A percentile compares a stretch with the other conserved stretches of the same genome.
Evolutionary conservation across 371 early-diverging fungal genomes (phyloP).

Genomic region (Blakeslea trispora): DNA sequence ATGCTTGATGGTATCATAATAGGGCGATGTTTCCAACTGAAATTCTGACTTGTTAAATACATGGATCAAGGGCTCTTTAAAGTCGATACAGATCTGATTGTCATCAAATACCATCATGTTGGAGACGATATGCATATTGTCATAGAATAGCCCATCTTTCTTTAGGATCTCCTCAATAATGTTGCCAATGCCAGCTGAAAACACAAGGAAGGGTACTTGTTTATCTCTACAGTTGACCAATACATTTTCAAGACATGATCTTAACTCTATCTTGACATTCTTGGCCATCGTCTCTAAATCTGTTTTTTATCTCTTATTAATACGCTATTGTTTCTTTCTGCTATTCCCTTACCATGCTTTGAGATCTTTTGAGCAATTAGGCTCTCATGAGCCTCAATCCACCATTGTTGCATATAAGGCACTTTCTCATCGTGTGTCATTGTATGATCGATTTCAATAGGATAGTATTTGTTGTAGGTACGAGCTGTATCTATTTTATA

Average conservation of each 20-base stretch:
- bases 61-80: constrained; percentile 72
- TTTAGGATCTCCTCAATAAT: constrained; percentile 64
- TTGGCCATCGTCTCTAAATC: constrained; percentile 59
- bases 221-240: constrained; percentile 35
- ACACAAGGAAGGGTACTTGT: constrained; percentile 67
- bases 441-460: constrained; percentile 64
- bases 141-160: constrained; percentile 34
- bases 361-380: constrained; percentile 53
- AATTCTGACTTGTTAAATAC: constrained; percentile 79
- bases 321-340: no score
- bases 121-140: constrained; percentile 73
- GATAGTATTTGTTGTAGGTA: constrained; percentile 69
- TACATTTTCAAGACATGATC: constrained; percentile 51
- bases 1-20: constrained; percentile 37
- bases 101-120: constrained; percentile 73
- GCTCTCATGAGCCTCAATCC: constrained; percentile 62
- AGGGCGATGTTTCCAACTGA: constrained; percentile 46
- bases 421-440: constrained; percentile 62
- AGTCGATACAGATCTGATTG: constrained; percentile 50
- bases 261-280: constrained; percentile 53
- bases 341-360: constrained; percentile 34
- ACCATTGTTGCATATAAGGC: constrained; percentile 76
- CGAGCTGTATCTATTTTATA: constrained; percentile 46
- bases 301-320: not conserved
- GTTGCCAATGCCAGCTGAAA: constrained; percentile 76